Evolutionary conservation across 2,329 filamentous ascomycete species (phyloP).

Genomic region (Volutella citrinella): DNA sequence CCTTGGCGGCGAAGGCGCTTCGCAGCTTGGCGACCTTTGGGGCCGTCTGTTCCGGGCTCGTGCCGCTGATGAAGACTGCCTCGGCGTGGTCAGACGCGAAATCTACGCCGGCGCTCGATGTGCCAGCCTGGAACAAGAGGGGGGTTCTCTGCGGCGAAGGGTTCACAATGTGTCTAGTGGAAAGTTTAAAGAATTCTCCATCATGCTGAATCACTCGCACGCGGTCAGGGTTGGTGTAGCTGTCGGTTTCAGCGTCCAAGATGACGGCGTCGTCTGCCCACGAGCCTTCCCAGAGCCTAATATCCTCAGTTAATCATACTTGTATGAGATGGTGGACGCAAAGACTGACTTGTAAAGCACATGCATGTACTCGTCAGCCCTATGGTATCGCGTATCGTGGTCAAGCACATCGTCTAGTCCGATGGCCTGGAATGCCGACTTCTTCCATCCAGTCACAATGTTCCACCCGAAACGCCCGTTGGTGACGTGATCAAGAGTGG

Average conservation of each 20-base stretch:
- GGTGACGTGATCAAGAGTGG: slow-evolving; percentile 4
- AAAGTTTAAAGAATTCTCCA: slow-evolving; percentile 47
- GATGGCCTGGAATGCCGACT: slow-evolving; percentile 4
- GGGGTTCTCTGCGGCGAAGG: slow-evolving; percentile 9
- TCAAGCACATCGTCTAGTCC: slow-evolving; percentile 4
- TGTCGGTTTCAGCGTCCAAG: slow-evolving; percentile 42
- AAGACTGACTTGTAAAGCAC: slow-evolving; percentile 1
- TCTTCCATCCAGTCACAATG: slow-evolving; percentile 5
- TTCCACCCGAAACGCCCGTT: slow-evolving; percentile 6
- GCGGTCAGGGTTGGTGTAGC: slow-evolving; percentile 37
- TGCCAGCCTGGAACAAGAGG: slow-evolving; percentile 6
- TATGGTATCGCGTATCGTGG: slow-evolving; percentile 3
- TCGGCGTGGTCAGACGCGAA: slow-evolving; percentile 11
- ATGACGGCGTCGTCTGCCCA: slow-evolving; percentile 6
- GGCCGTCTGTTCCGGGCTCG: not conserved
- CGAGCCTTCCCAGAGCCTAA: slow-evolving; percentile 9
- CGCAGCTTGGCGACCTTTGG: slow-evolving; percentile 1
- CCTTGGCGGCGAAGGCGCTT: not conserved
- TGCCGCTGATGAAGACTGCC: slow-evolving; percentile 5
- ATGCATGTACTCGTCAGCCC: slow-evolving; percentile 2
- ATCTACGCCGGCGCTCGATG: slow-evolving; percentile 9
- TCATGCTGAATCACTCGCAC: slow-evolving; percentile 58
- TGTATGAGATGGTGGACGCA: too few species aligned
- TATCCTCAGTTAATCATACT: too few species aligned
- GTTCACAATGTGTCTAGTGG: not conserved